Conservation (phyloP, 1,139 yeast genomes). For the Hansenula sp. region DNA sequence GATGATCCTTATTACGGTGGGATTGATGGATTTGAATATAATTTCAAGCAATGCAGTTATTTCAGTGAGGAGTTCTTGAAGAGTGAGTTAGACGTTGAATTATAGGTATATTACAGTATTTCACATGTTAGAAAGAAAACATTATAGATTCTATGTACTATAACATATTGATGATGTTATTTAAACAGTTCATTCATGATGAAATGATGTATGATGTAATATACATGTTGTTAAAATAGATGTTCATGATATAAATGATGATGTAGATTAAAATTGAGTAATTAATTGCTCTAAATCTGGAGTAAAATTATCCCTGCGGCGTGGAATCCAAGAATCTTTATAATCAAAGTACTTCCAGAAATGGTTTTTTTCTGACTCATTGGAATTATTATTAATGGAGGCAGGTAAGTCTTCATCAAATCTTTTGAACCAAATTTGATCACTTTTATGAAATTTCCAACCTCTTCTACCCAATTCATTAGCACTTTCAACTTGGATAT, state of each 20-base stretch:
- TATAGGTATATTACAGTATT: background rate
- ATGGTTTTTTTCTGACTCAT: constrained; percentile 44
- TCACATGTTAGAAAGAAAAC: background rate
- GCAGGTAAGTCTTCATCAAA: constrained; percentile 37
- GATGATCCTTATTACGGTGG: constrained; percentile 96
- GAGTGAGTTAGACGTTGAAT: constrained; percentile 33
- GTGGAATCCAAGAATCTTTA: constrained; percentile 84
- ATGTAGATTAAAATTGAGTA: constrained; percentile 12
- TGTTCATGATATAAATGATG: background rate
- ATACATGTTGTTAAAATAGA: constrained; percentile 1
- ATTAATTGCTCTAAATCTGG: constrained; percentile 33
- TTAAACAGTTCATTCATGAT: too few species aligned
- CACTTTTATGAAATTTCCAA: constrained; percentile 80
- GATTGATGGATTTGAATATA: constrained; percentile 71
- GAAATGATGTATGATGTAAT: background rate
- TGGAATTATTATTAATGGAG: constrained; percentile 18
- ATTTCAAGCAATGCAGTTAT: constrained; percentile 69
- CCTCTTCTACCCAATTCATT: constrained; percentile 77
- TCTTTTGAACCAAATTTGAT: constrained; percentile 81
- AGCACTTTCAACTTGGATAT: constrained; percentile 79
- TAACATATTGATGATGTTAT: background rate
- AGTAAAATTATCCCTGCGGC: constrained; percentile 71
- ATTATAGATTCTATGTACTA: constrained; percentile 1
- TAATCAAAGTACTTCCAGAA: constrained; percentile 86
- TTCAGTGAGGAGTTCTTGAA: constrained; percentile 65